Evolutionary conservation across 345 rosid genomes (phyloP), one percentile per base, ranked within the genome.

Genomic region (Rhodamnia argentea): DNA sequence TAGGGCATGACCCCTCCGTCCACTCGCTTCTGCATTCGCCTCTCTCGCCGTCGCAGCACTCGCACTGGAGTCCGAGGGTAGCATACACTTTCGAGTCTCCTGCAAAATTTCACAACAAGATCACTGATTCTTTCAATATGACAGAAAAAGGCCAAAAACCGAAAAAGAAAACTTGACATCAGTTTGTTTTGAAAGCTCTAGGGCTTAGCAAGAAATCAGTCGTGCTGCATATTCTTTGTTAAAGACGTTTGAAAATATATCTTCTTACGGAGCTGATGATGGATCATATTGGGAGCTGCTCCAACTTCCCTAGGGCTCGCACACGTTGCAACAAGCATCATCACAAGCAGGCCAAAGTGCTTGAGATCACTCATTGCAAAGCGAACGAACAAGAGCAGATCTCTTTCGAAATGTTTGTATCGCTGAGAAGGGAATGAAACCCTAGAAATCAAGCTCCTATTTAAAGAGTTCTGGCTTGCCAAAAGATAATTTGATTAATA

Each of bases 31-130:
- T 83, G 81, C 93, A 90, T 86, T 89, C 90, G 26, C 87, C 91
- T 29, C 82, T 81, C 27, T 53, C 88, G 37, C 90, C 90, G 84
- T 92, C 90, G 29, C 92, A 92, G 27, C 94, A 92, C 87, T 88
- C 86, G 93, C 93, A 91, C 14, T 59, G 93, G 47, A 92, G 75
- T 76, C 94, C 93, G 2, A 91, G 75, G 18, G 85, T 85, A 55
- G 83, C 90, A 54, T 87, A 85, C 23, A 51, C 64, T 44, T 85
- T 89, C 32, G 88, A 37, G 86, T 89, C 56, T 54, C 86, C 94
- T 91, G 52, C 85, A 83, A 70, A 37, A 29, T 62, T 62, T 1
- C 52, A 62, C 75, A 62, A 29, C 75, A 62, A 70, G 24, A 8
- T 70, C 78, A 32, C 78, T 18, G 3, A 29, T 32, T 32, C 22